A percentile compares a stretch with the other conserved stretches of the same genome.
Evolutionary conservation across 352 stramenopile species (phyloP).

Genomic region (Phytopythium ostracodes): DNA sequence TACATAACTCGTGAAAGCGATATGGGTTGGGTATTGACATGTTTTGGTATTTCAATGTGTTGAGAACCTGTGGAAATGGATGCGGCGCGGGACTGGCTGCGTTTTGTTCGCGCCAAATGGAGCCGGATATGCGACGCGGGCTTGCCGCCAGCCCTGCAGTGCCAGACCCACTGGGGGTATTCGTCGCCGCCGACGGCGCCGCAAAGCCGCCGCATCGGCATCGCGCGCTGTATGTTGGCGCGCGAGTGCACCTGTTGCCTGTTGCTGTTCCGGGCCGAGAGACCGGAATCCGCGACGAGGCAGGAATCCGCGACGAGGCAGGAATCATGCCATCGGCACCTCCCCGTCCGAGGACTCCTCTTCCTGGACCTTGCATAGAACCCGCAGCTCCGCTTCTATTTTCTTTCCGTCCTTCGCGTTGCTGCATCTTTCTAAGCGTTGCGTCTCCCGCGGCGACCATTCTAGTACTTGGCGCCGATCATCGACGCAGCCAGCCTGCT

Average conservation of each 20-base stretch:
- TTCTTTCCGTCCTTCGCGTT: not conserved
- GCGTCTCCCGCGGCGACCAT: too few species aligned
- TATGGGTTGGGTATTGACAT: not conserved
- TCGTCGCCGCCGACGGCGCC: too few species aligned
- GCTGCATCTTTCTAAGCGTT: not conserved
- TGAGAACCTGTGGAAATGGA: not conserved
- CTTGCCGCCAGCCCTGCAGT: not conserved
- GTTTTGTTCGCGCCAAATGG: not conserved
- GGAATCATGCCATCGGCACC: not conserved
- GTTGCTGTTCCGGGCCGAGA: not conserved
- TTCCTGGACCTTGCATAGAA: not conserved
- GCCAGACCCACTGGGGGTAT: not conserved
- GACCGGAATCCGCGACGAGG: conserved; percentile 10
- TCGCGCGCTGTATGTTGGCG: not conserved
- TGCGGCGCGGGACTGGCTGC: not conserved
- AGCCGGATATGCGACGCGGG: conserved; percentile 8
- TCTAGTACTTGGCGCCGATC: not conserved
- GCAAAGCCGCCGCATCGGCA: not conserved
- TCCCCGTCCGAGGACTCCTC: not conserved
- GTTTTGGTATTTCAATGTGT: not conserved
- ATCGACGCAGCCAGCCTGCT: too few species aligned
- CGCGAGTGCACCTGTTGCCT: not conserved
- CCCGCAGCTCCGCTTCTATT: not conserved
- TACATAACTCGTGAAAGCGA: not conserved
- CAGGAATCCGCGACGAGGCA: conserved; percentile 9